These are phyloP conservation scores for Peronospora tabacina DNA, from an alignment of 352 stramenopile genomes.

Conservation along the genomic window DNA sequence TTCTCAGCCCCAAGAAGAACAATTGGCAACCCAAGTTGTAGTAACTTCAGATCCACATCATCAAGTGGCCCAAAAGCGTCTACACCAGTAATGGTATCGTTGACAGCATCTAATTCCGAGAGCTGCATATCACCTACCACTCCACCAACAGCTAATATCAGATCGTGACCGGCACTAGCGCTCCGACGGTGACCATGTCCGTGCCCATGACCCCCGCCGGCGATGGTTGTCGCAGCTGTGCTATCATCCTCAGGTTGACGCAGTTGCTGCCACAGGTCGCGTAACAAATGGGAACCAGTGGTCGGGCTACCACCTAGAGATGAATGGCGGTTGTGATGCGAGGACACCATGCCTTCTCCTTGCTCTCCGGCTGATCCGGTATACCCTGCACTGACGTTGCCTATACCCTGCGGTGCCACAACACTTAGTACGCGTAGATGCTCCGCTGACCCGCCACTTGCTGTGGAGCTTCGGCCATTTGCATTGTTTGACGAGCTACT, in stretches of 20 bases:
- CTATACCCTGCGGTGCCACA: slow-evolving; percentile 18
- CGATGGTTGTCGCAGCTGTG: slow-evolving; percentile 16
- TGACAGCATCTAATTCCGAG: slow-evolving; percentile 35
- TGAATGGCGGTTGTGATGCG: slow-evolving; percentile 26
- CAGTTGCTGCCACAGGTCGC: slow-evolving; percentile 71
- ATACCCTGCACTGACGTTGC: slow-evolving; percentile 10
- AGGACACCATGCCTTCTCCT: slow-evolving; percentile 9
- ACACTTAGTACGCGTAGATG: slow-evolving; percentile 29
- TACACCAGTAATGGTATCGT: slow-evolving; percentile 2
- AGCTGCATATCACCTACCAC: slow-evolving; percentile 24
- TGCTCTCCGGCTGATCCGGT: slow-evolving; percentile 18
- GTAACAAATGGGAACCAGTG: slow-evolving; percentile 53
- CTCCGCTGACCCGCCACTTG: slow-evolving; percentile 9
- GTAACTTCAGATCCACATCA: slow-evolving; percentile 53
- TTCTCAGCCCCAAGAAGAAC: slow-evolving; percentile 17
- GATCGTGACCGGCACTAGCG: slow-evolving; percentile 25
- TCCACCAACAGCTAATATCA: slow-evolving; percentile 18
- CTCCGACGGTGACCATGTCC: slow-evolving; percentile 18
- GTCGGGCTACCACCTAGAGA: slow-evolving; percentile 33
- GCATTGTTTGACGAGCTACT: slow-evolving; percentile 2
- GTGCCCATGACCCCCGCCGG: slow-evolving; percentile 13
- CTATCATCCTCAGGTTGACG: slow-evolving; percentile 58
- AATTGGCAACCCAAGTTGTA: slow-evolving; percentile 46
- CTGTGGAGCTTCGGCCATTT: slow-evolving; percentile 21
- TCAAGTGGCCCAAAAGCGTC: slow-evolving; percentile 34